Percentiles rank a stretch among this genome's conserved stretches.
These are phyloP conservation scores for Phragmites australis DNA, from an alignment of 176 grass and related monocot genomes.

Conservation along the genomic window DNA sequence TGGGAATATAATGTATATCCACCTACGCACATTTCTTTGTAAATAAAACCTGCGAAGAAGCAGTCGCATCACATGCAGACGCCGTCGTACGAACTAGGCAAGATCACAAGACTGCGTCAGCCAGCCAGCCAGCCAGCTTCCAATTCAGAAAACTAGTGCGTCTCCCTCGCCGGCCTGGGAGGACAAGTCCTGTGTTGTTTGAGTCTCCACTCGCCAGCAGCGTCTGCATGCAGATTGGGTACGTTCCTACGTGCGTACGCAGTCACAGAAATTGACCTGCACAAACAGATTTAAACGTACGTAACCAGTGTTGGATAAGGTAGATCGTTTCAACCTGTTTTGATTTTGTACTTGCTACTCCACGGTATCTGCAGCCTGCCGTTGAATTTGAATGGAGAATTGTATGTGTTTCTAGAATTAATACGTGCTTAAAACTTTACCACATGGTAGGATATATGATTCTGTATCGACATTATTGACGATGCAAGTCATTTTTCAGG, in stretches of 20 bases:
- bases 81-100: neutral
- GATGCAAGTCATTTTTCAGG: no score
- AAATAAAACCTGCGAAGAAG: neutral
- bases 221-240: neutral
- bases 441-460: neutral
- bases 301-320: neutral
- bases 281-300: neutral
- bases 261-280: neutral
- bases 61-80: constrained; percentile 8
- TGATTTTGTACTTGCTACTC: neutral
- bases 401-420: neutral
- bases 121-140: neutral
- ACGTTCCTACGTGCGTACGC: neutral
- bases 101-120: neutral
- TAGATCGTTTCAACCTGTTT: neutral
- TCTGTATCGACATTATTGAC: no score
- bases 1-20: neutral
- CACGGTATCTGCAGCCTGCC: no score
- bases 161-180: neutral
- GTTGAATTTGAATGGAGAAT: no score
- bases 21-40: no score
- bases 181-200: neutral
- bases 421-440: neutral
- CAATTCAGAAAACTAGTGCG: neutral
- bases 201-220: neutral